Base-by-base conservation (phyloP, 345 rosid species). In the Euphorbia pulcherrima region DNA sequence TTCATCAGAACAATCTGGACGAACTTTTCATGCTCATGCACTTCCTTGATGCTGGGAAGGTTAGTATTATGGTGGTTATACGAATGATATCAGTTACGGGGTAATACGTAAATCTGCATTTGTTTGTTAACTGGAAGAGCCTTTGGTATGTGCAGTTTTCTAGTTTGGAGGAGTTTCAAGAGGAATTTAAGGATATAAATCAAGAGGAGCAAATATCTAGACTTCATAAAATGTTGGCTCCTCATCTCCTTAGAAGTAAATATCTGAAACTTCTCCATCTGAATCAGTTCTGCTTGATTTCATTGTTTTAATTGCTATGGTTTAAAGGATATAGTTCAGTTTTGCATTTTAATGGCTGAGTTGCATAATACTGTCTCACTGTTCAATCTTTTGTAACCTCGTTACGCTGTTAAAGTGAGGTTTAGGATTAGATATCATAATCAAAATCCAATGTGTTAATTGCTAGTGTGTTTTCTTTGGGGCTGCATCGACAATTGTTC, bases 21-120 rank as follows among this genome's bases (percentile, higher is more conserved):
- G 99, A 95, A 74, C 98, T 95, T 75, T 92, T 95, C 89, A 95
- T 95, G 98, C 98, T 95, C 65, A 95, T 95, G 99, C 99, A 95
- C 81, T 95, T 95, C 82, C 99, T 95, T 76, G 99, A 95, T 82
- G 97, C 92, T 60, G 99, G 98, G 75, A 95, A 95, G 96, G 98
- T 90, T 72, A 71, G 81, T 77, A 53, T 63, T 55, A 52, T 48
- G 55, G 65, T 20, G 65, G 26, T 62, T 69, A 60, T 76, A 24
- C 54, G 28, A 26, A 37, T 30, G 35, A 60, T 37, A 39, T 24
- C 64, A 47, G 35, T 66, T 69, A 63, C 50, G 62, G 66, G 35
- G 68, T 64, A 72, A 62, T 64, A 20, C 28, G 17, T 67, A 24
- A 44, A 23, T 44, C 46, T 39, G 55, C 68, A 37, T 59, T 0